These are phyloP conservation scores for Didymellaceae sp. DNA, from an alignment of 2,329 filamentous ascomycete genomes.

Conservation along the genomic window DNA sequence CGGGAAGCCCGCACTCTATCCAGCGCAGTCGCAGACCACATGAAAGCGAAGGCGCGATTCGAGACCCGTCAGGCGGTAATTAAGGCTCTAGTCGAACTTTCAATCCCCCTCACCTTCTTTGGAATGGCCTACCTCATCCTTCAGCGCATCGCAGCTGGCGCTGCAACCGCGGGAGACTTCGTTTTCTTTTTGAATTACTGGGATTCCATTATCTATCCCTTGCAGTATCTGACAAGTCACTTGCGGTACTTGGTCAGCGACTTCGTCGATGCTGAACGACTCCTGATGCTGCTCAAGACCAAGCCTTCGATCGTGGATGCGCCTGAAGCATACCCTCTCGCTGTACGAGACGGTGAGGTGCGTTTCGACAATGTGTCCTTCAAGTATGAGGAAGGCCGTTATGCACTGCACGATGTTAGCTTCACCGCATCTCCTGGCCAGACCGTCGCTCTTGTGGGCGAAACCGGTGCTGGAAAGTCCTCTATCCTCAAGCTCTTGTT, in stretches of 20 bases:
- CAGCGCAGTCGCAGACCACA: constrained; percentile 3
- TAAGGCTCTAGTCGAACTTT: constrained; percentile 12
- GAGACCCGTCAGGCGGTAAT: background rate
- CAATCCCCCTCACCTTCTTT: constrained; percentile 20
- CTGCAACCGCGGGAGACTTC: constrained; percentile 63
- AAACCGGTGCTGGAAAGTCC: constrained; percentile 66
- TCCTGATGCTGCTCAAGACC: constrained; percentile 61
- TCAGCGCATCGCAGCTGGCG: constrained; percentile 56
- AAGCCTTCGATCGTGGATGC: constrained; percentile 59
- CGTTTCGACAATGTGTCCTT: constrained; percentile 61
- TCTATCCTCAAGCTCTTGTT: constrained; percentile 63
- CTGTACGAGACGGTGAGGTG: constrained; percentile 54
- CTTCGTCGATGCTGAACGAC: constrained; percentile 67
- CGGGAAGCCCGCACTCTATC: constrained; percentile 2
- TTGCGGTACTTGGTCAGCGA: constrained; percentile 44
- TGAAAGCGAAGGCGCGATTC: constrained; percentile 13
- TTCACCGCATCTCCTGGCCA: constrained; percentile 58
- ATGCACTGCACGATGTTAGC: constrained; percentile 52
- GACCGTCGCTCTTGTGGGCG: constrained; percentile 64
- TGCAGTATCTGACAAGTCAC: constrained; percentile 54
- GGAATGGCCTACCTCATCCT: constrained; percentile 53
- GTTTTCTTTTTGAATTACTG: constrained; percentile 47
- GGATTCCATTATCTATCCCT: constrained; percentile 49
- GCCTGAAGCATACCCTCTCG: constrained; percentile 40
- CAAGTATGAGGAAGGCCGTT: constrained; percentile 52